phyloP scores from a whole-genome alignment of 2,329 filamentous ascomycete genomes.

The Beauveria pseudobassiana region DNA sequence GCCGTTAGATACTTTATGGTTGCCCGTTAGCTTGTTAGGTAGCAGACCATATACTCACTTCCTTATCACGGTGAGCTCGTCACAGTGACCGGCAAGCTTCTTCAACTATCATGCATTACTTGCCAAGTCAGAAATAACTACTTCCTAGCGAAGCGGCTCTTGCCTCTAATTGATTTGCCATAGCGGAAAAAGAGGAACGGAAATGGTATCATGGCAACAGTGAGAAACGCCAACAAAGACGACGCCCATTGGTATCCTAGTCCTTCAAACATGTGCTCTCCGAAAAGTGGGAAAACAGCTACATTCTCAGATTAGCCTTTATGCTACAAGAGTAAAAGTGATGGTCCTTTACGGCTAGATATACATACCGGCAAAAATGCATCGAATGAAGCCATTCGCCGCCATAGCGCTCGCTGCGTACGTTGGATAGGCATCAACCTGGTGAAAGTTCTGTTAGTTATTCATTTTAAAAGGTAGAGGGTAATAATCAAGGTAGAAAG shows the following conservation, averaged over 20 bases:
- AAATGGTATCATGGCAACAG: slow-evolving; percentile 55
- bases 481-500: slow-evolving; percentile 43
- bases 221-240: slow-evolving; percentile 52
- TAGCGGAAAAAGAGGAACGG: slow-evolving; percentile 56
- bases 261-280: slow-evolving; percentile 61
- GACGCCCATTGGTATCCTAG: slow-evolving; percentile 66
- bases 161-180: slow-evolving; percentile 48
- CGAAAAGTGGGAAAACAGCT: slow-evolving; percentile 62
- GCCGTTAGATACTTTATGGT: not conserved
- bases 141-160: slow-evolving; percentile 42
- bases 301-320: too few relatives aligned
- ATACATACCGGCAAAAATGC: slow-evolving; percentile 43
- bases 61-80: too few relatives aligned
- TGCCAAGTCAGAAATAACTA: too few relatives aligned
- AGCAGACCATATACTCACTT: too few relatives aligned
- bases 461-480: too few relatives aligned
- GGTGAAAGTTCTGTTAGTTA: too few relatives aligned
- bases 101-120: too few relatives aligned
- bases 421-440: too few relatives aligned
- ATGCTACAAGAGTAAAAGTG: too few relatives aligned
- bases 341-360: too few relatives aligned
- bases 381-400: slow-evolving; percentile 74
- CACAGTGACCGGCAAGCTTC: not conserved
- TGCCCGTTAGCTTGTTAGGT: too few relatives aligned
- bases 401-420: slow-evolving; percentile 31